Evolutionary conservation across 352 stramenopile species (phyloP), one percentile per base, ranked within the genome.

Genomic region (Globisporangium viniferum): DNA sequence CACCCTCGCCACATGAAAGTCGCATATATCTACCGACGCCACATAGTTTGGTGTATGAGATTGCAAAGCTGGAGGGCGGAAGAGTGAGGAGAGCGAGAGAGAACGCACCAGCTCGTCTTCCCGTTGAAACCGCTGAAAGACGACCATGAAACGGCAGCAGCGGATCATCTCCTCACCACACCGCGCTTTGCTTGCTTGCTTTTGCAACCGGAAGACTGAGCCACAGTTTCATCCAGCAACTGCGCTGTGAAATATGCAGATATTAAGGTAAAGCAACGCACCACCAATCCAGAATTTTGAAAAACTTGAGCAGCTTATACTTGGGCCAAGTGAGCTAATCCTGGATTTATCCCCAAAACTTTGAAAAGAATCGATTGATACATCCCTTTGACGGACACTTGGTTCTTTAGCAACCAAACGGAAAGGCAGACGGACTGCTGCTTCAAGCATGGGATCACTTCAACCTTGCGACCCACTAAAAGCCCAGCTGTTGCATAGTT

Each of bases 71-170:
- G 24, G 24, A 24, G 24, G 24, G 24, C 60, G 60, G 60, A 66
- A 66, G 60, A 58, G 18, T 15, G 24, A 41, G 14, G 44, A 51
- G 18, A 10, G 44, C 24, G 44, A 15, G 41, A n/a, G 29, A 33
- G 29, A 51, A 51, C 1, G 22, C 14, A 18, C 18, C 31, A 10
- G 44, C 36, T 54, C 29, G 2, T 33, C 41, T 31, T 53, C 41
- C 60, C 24, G 33, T 31, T 56, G 60, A 66, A 66, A 58, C 60
- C 10, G 60, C 39, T 33, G 4, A 31, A 31, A 33, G 60, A 49
- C 33, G 33, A 61, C 20, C 6, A 9, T 15, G 56, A 62, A 62
- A 62, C 56, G 56, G 33, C 56, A 29, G 15, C 15, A 29, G 15
- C 15, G 44, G 44, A 44, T 18, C 36, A 44, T 44, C 36, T 44